Evolutionary conservation across 352 stramenopile species (phyloP).

Genomic region (Globisporangium takayamanum): DNA sequence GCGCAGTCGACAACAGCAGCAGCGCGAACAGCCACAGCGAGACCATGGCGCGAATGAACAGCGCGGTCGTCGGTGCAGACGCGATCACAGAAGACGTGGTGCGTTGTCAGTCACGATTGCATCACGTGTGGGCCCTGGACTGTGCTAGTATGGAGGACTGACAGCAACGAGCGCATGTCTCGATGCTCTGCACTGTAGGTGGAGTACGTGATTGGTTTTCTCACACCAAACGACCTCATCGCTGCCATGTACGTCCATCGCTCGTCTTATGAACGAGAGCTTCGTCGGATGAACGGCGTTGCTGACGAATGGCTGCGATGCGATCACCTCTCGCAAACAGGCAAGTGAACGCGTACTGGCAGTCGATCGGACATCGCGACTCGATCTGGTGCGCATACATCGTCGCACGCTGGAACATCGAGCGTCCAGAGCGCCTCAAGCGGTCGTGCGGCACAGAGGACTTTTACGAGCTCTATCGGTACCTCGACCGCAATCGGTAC

Average conservation of each 20-base stretch:
- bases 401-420: slow-evolving; percentile 40
- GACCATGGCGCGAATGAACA: not conserved
- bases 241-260: slow-evolving; percentile 34
- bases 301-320: not conserved
- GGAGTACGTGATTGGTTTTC: slow-evolving; percentile 44
- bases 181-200: slow-evolving; percentile 16
- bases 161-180: no score
- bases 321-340: slow-evolving; percentile 12
- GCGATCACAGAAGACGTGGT: slow-evolving; percentile 40
- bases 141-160: not conserved
- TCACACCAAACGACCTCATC: slow-evolving; percentile 43
- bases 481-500: slow-evolving; percentile 48
- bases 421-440: slow-evolving; percentile 34
- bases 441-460: slow-evolving; percentile 38
- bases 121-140: not conserved
- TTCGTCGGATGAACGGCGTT: not conserved
- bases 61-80: not conserved
- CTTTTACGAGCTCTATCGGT: slow-evolving; percentile 55
- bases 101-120: not conserved
- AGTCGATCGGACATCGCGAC: slow-evolving; percentile 35
- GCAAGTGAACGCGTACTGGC: slow-evolving; percentile 53
- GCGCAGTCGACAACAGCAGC: not conserved
- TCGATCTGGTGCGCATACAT: slow-evolving; percentile 47
- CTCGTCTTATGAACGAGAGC: not conserved
- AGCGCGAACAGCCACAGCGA: not conserved